phyloP scores from a whole-genome alignment of 805 yeast genomes.

The Ogataea kodamae region DNA sequence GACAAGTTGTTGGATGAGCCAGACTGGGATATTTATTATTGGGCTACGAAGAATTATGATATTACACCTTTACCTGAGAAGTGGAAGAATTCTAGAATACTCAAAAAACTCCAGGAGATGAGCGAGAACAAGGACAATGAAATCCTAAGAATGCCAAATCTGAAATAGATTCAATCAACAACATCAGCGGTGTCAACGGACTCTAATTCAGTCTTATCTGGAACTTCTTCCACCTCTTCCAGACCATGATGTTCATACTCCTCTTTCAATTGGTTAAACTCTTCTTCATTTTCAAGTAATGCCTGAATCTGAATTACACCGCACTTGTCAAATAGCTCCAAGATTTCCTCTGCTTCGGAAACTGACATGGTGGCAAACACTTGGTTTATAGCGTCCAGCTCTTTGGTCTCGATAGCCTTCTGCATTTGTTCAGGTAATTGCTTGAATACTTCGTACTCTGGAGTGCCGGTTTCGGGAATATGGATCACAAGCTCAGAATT shows the following conservation, averaged over 20 bases:
- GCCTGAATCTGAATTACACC: slow-evolving; percentile 83
- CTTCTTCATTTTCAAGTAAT: slow-evolving; percentile 65
- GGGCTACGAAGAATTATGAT: slow-evolving; percentile 86
- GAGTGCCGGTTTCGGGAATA: slow-evolving; percentile 58
- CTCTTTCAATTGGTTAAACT: slow-evolving; percentile 53
- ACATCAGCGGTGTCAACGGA: slow-evolving; percentile 34
- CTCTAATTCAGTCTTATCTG: slow-evolving; percentile 5
- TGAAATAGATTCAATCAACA: slow-evolving; percentile 39
- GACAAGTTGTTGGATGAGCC: slow-evolving; percentile 83
- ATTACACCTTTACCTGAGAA: slow-evolving; percentile 84
- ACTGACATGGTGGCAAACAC: slow-evolving; percentile 72
- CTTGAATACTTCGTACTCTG: slow-evolving; percentile 52
- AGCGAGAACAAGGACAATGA: slow-evolving; percentile 69
- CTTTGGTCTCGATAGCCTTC: slow-evolving; percentile 66
- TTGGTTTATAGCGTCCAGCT: slow-evolving; percentile 75
- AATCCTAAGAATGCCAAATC: slow-evolving; percentile 83
- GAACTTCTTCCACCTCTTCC: slow-evolving; percentile 16
- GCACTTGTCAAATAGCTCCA: slow-evolving; percentile 73
- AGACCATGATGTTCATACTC: slow-evolving; percentile 38
- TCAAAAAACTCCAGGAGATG: slow-evolving; percentile 64
- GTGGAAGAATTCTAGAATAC: slow-evolving; percentile 69
- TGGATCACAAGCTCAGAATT: slow-evolving; percentile 67
- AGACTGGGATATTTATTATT: slow-evolving; percentile 99
- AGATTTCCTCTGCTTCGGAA: slow-evolving; percentile 73
- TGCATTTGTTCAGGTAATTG: slow-evolving; percentile 61